Base-by-base conservation (phyloP, 2,329 filamentous ascomycete genomes). In the Diaporthe ampelina region DNA sequence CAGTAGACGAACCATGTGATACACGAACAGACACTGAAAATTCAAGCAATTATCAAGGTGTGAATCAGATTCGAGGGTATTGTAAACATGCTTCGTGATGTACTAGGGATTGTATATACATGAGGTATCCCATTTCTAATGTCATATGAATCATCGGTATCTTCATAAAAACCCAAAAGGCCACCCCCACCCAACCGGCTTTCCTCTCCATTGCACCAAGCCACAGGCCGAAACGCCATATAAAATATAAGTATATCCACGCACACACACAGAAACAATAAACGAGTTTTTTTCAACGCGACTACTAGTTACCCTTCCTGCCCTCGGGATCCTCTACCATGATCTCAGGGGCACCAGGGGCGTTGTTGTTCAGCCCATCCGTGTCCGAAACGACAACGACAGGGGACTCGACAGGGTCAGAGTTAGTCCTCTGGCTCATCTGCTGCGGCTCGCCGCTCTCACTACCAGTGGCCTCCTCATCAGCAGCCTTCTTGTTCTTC, bases 401-500 rank as follows among this genome's bases (percentile, higher is more conserved):
- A 6, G 63, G 54, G 32, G 63, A 45, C 17, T 61, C 63, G 21
- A 48, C 56, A 19, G 54, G 24, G 40, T 21, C 43, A 21, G 63
- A 54, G 24, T 70, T 17, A 0, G 45, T 48, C 29, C 65, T 43
- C 63, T 68, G 63, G 32, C 63, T 48, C 63, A 68, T 40, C 48
- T 68, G 63, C 48, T 54, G 48, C 32, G 45, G 6, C 13, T 37
- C 11, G 21, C 7, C 50, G 2, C 24, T n/a, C 3, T 37, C 40
- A 3, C 24, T 29, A 4, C 48, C 50, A 6, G 26, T 35, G 4
- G 70, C 65, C 67, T 73, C 65, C 72, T 74, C 74, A 3, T 75
- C 68, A 17, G 15, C 13, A 3, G 21, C 5, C 35, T 70, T 70
- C 69, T 74, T 76, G 50, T 70, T 72, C 37, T 21, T 72, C 50